These are phyloP conservation scores for Apiotrichum gamsii DNA, from an alignment of 1,284 basidiomycete species.

Conservation along the genomic window DNA sequence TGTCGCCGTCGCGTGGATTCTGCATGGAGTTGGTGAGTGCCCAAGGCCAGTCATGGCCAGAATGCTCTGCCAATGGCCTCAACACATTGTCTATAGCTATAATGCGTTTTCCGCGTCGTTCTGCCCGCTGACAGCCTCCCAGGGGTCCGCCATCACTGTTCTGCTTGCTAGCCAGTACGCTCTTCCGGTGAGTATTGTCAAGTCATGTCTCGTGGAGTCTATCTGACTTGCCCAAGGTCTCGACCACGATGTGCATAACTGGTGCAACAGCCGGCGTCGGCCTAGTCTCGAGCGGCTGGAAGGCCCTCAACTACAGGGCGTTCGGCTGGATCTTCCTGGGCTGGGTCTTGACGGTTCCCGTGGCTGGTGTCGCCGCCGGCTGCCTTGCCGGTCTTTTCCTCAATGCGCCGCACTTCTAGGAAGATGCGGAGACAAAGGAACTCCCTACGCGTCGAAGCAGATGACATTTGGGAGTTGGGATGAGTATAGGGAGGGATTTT, in stretches of 20 bases:
- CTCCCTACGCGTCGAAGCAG: too few species aligned
- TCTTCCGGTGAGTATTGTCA: too few species aligned
- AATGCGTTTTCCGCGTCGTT: too few species aligned
- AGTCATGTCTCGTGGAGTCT: too few species aligned
- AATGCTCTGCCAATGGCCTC: too few species aligned
- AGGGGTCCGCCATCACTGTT: slow-evolving; percentile 50
- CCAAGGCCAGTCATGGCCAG: too few species aligned
- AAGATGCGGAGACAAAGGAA: too few species aligned
- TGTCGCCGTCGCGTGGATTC: slow-evolving; percentile 51
- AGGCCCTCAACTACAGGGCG: slow-evolving; percentile 44
- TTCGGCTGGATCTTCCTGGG: slow-evolving; percentile 42
- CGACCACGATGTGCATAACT: slow-evolving; percentile 45
- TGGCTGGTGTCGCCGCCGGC: slow-evolving; percentile 45
- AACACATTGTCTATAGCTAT: too few species aligned
- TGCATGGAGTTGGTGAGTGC: slow-evolving; percentile 52
- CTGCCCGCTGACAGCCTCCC: too few species aligned
- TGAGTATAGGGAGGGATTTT: too few species aligned
- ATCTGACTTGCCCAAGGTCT: too few species aligned
- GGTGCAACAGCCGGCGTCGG: slow-evolving; percentile 43
- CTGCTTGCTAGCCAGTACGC: slow-evolving; percentile 48
- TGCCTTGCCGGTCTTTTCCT: slow-evolving; percentile 46
- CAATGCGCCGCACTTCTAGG: slow-evolving; percentile 41
- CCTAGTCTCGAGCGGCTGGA: slow-evolving; percentile 44
- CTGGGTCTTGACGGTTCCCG: slow-evolving; percentile 48
- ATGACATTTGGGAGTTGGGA: too few species aligned